These are phyloP conservation scores for Geosmithia putterillii DNA, from an alignment of 2,329 filamentous ascomycete species.

Conservation along the genomic window DNA sequence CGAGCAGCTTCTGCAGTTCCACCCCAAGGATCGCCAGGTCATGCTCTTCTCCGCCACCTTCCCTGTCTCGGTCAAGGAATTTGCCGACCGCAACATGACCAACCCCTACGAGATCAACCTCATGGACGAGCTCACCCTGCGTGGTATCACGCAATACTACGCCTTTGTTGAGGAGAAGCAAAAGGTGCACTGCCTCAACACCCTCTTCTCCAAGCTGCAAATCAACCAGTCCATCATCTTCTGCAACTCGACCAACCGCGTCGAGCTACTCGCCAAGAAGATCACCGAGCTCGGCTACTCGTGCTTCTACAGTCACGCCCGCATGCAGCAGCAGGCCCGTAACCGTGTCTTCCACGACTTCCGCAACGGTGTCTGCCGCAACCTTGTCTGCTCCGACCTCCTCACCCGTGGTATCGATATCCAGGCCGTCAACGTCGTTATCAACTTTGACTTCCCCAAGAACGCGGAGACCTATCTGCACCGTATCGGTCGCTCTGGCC, in stretches of 20 bases:
- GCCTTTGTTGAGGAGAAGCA: slow-evolving; percentile 99
- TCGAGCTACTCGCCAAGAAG: slow-evolving; percentile 95
- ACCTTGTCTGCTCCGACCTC: slow-evolving; percentile 94
- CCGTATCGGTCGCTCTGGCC: slow-evolving; percentile 92
- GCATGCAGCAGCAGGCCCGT: slow-evolving; percentile 92
- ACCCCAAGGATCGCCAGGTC: slow-evolving; percentile 93
- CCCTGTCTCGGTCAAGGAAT: slow-evolving; percentile 90
- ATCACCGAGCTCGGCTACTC: slow-evolving; percentile 98
- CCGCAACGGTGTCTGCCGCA: slow-evolving; percentile 93
- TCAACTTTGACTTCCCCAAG: slow-evolving; percentile 99
- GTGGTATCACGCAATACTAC: slow-evolving; percentile 98
- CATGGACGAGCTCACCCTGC: slow-evolving; percentile 96
- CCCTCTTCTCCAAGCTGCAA: slow-evolving; percentile 95
- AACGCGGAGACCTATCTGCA: slow-evolving; percentile 98
- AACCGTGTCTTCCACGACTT: slow-evolving; percentile 99
- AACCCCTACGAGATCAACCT: slow-evolving; percentile 97
- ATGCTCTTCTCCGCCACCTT: slow-evolving; percentile 99
- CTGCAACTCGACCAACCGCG: slow-evolving; percentile 97
- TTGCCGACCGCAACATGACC: slow-evolving; percentile 96
- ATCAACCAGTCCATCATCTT: slow-evolving; percentile 99
- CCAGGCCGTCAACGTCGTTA: slow-evolving; percentile 97
- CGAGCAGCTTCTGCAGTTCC: slow-evolving; percentile 88
- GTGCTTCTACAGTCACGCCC: slow-evolving; percentile 97
- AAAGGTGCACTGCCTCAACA: slow-evolving; percentile 98
- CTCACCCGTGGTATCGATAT: slow-evolving; percentile 98